phyloP scores from a whole-genome alignment of 2,329 filamentous ascomycete genomes.

The Aureobasidium leucospermi region DNA sequence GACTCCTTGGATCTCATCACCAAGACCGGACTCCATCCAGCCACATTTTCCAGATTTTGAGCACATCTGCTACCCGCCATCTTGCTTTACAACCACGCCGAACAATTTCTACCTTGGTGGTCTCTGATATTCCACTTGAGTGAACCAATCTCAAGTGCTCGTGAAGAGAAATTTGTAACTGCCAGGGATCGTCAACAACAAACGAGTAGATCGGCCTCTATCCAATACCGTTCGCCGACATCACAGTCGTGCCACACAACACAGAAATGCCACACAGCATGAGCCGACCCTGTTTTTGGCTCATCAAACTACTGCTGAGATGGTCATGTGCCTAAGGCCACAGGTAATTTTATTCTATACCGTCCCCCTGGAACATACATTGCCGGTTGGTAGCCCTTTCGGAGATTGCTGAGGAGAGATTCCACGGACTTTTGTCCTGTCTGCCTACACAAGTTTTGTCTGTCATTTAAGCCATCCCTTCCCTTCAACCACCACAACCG shows the following conservation, averaged over 20 bases:
- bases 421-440: background rate
- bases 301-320: background rate
- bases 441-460: background rate
- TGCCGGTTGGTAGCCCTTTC: background rate
- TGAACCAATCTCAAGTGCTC: no score
- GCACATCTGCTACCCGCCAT: no score
- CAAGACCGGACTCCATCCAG: no score
- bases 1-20: no score
- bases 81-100: no score
- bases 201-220: background rate
- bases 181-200: no score
- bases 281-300: background rate
- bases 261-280: background rate
- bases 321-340: background rate
- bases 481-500: background rate
- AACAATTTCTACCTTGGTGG: no score
- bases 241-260: background rate
- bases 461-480: background rate
- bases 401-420: constrained; percentile 9
- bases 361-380: background rate
- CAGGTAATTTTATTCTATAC: background rate
- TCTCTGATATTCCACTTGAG: no score
- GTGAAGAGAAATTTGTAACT: no score
- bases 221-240: background rate
- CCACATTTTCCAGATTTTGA: no score